These are phyloP conservation scores for Ceratopteris richardii DNA, from an alignment of 75 land plant genomes.

Conservation along the genomic window DNA sequence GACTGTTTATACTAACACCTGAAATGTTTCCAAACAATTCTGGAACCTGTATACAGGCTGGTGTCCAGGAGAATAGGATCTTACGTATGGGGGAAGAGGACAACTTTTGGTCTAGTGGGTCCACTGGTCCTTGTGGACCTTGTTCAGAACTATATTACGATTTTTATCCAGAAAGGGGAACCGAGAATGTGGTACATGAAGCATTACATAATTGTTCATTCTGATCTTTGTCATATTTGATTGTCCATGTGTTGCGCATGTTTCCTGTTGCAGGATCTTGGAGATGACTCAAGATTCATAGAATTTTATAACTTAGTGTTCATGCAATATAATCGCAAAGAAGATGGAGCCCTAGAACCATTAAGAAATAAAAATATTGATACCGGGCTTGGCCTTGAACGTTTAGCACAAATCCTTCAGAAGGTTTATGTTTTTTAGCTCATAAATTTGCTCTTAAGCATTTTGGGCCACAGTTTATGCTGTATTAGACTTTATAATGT, in stretches of 20 bases:
- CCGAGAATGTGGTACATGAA: constrained; percentile 36
- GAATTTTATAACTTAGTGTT: constrained; percentile 93
- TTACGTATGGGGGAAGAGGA: constrained; percentile 86
- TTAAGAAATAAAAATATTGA: constrained; percentile 83
- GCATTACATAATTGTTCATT: not conserved
- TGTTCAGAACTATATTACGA: constrained; percentile 96
- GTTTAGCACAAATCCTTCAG: constrained; percentile 93
- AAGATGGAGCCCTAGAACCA: constrained; percentile 78
- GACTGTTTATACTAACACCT: no score
- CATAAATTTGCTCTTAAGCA: not conserved
- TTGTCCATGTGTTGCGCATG: not conserved
- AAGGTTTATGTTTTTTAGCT: constrained; percentile 40
- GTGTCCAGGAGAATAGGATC: constrained; percentile 66
- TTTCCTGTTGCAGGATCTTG: constrained; percentile 62
- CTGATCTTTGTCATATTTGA: not conserved
- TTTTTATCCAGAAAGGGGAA: constrained; percentile 78
- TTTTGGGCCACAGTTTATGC: not conserved
- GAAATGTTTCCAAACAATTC: no score
- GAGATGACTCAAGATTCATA: constrained; percentile 81
- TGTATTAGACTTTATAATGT: not conserved
- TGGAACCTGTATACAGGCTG: no score
- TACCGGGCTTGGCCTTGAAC: constrained; percentile 95
- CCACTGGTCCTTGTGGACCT: constrained; percentile 95
- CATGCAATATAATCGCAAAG: constrained; percentile 89
- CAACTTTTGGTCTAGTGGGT: constrained; percentile 93